Evolutionary conservation across 2,329 filamentous ascomycete genomes (phyloP), one percentile per base, ranked within the genome.

Genomic region (Graphilbum fragrans): DNA sequence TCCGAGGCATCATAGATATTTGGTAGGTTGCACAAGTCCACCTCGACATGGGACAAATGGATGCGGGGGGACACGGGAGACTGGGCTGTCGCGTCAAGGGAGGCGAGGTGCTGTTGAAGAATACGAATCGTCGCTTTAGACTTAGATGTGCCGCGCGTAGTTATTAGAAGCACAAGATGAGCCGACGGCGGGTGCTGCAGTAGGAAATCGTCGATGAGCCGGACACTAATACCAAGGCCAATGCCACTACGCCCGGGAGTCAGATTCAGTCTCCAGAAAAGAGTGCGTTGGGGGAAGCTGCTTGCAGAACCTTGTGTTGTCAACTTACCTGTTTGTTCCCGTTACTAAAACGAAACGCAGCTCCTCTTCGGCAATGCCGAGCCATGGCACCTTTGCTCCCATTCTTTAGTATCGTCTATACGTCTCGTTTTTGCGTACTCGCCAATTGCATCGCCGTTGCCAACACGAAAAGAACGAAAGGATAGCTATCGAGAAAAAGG

Each of bases 141-240:
- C 65, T 95, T 95, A 46, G 67, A 63, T 35, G 69, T 57, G 53
- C 80, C 81, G 49, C 90, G 83, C 1, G 90, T 94, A 6, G 86
- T 94, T 48, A 86, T 79, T 48, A 95, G 77, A 41, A 95, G 70
- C 50, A 86, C 74, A 35, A 96, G 74, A 53, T 82, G 77, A 44
- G 84, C 72, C 43, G 84, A 67, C 38, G 76, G 66, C 23, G 82
- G 74, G 29, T 77, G 78, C 12, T 76, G 75, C 45, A 69, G 65
- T 45, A 94, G 76, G 66, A 94, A 95, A 53, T 94, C 85, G 65
- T 94, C 86, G 52, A 94, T 90, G 43, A 94, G 70, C 46, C 86
- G 84, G 55, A 83, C 77, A 57, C 83, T 84, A 50, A 85, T 87
- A 42, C 82, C 80, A 52, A 90, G 82, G 35, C 90, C 90, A 35